Evolutionary conservation across 331 rosid genomes (phyloP).

Genomic region (Ulmus americana): DNA sequence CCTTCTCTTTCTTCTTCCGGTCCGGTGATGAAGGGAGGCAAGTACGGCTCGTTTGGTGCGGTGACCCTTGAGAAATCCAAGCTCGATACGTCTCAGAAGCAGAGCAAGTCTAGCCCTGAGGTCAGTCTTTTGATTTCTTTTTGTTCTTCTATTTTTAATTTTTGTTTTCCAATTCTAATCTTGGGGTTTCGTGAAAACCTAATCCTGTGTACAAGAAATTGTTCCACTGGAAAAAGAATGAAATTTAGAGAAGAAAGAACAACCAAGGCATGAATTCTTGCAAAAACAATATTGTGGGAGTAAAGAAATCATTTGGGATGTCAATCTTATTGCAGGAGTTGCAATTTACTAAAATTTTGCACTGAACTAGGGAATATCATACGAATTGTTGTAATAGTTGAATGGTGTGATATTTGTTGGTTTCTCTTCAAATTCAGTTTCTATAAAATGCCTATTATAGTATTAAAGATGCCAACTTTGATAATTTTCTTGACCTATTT

Average conservation of each 20-base stretch:
- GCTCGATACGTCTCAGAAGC: conserved; percentile 67
- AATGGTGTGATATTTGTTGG: too few relatives aligned
- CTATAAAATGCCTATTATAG: too few relatives aligned
- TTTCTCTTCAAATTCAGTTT: too few relatives aligned
- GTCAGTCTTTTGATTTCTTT: conserved; percentile 22
- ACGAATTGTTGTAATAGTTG: too few relatives aligned
- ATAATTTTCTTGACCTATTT: too few relatives aligned
- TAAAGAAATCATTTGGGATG: too few relatives aligned
- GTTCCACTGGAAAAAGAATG: neutral
- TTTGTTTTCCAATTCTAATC: neutral
- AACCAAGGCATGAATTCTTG: neutral
- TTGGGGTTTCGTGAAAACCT: neutral
- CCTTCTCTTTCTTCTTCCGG: conserved; percentile 15
- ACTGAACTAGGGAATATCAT: too few relatives aligned
- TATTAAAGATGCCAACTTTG: too few relatives aligned
- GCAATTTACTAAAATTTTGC: too few relatives aligned
- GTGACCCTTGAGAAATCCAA: conserved; percentile 81
- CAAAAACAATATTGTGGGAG: too few relatives aligned
- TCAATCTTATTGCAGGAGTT: too few relatives aligned
- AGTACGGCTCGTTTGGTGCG: conserved; percentile 59
- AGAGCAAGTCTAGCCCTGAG: conserved; percentile 62
- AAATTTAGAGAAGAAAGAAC: neutral
- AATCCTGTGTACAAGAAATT: too few relatives aligned
- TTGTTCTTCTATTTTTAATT: neutral
- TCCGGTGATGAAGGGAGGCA: conserved; percentile 69